Conservation (phyloP, 768 basidiomycete genomes). For the Kwoniella europaea region DNA sequence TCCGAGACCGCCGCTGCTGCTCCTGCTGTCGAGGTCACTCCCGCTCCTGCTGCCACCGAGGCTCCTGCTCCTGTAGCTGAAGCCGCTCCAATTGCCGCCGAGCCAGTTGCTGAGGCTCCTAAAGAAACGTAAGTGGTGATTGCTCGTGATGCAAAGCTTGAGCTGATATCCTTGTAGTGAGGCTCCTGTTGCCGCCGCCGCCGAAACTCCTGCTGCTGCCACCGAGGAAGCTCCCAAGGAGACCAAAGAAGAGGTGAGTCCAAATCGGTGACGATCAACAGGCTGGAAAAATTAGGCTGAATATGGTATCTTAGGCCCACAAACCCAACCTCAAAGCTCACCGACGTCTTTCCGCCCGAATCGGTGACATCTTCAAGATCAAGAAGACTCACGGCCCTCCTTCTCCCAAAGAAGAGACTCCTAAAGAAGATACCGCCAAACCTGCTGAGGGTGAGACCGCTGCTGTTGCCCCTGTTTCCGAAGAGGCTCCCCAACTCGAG, state of each 20-base stretch:
- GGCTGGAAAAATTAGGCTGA: not conserved
- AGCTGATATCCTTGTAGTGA: conserved; percentile 5
- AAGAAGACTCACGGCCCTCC: conserved; percentile 42
- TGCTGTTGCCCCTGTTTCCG: conserved; percentile 70
- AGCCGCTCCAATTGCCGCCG: conserved; percentile 15
- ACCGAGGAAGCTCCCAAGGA: conserved; percentile 59
- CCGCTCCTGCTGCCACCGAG: conserved; percentile 48
- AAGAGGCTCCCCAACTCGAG: conserved; percentile 86
- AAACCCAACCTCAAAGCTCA: conserved; percentile 65
- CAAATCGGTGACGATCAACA: no score
- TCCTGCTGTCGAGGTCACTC: conserved; percentile 58
- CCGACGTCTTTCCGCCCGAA: conserved; percentile 82
- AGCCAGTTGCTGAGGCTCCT: conserved; percentile 18
- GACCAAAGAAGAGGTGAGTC: conserved; percentile 60
- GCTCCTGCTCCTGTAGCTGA: conserved; percentile 22
- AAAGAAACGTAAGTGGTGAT: conserved; percentile 23
- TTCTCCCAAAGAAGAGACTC: conserved; percentile 60
- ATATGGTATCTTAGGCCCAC: not conserved
- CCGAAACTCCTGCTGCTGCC: conserved; percentile 59
- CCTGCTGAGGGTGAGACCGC: conserved; percentile 52
- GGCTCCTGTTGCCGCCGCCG: conserved; percentile 45
- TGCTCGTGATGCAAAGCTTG: not conserved
- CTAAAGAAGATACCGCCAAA: conserved; percentile 62
- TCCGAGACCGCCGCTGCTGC: conserved; percentile 61
- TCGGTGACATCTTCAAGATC: conserved; percentile 80